Percentiles rank a stretch among this genome's conserved stretches.
phyloP scores from a whole-genome alignment of 1,139 yeast genomes.

The Yamadazyma songkhlaensis region DNA sequence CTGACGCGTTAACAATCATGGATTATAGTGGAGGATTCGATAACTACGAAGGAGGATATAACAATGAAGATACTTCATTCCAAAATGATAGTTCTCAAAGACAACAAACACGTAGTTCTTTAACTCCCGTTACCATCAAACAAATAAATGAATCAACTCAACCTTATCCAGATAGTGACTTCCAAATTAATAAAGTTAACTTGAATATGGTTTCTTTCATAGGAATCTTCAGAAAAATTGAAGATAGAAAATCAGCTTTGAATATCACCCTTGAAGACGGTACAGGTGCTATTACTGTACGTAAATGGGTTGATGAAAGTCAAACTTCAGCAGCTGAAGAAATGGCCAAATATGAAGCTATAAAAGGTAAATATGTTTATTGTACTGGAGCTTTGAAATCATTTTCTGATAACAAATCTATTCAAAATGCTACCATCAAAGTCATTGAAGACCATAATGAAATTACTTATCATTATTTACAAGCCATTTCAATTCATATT shows the following conservation, averaged over 20 bases:
- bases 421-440: slow-evolving; percentile 63
- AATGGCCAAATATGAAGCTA: slow-evolving; percentile 30
- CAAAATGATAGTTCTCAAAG: slow-evolving; percentile 23
- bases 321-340: slow-evolving; percentile 32
- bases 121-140: slow-evolving; percentile 83
- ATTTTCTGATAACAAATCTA: slow-evolving; percentile 62
- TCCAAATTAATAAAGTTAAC: slow-evolving; percentile 59
- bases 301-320: slow-evolving; percentile 66
- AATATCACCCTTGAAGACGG: slow-evolving; percentile 76
- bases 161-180: slow-evolving; percentile 73
- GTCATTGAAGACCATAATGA: slow-evolving; percentile 70
- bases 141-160: slow-evolving; percentile 70
- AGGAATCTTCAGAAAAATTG: slow-evolving; percentile 63
- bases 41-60: slow-evolving; percentile 32
- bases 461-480: slow-evolving; percentile 71
- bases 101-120: slow-evolving; percentile 39
- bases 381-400: slow-evolving; percentile 73
- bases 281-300: slow-evolving; percentile 70
- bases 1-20: slow-evolving; percentile 5
- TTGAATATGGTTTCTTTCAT: slow-evolving; percentile 61
- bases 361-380: slow-evolving; percentile 52
- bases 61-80: slow-evolving; percentile 18
- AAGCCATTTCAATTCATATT: slow-evolving; percentile 64
- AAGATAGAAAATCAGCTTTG: slow-evolving; percentile 47
- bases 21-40: slow-evolving; percentile 20